phyloP scores from a whole-genome alignment of 179 eudicot genomes.

The Silene coronaria region DNA sequence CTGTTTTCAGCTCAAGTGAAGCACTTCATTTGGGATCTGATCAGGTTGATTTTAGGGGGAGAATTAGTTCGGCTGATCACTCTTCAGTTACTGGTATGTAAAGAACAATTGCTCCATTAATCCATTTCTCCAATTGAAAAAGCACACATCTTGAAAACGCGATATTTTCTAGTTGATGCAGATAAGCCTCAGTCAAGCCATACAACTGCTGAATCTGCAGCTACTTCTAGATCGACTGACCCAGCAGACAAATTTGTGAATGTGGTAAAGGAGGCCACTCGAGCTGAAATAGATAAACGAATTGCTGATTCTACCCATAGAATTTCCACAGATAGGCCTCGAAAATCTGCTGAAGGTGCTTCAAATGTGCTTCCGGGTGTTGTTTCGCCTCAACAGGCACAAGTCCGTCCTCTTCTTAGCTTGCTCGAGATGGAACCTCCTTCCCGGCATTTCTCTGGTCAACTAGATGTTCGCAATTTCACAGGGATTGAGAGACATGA shows the following conservation, averaged over 20 bases:
- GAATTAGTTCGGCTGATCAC: conserved; percentile 41
- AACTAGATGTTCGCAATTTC: conserved; percentile 36
- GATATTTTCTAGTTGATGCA: conserved; percentile 33
- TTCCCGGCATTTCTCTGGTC: conserved; percentile 44
- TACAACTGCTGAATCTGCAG: conserved; percentile 45
- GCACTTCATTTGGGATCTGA: conserved; percentile 41
- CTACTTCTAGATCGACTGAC: conserved; percentile 46
- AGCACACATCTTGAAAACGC: conserved; percentile 36
- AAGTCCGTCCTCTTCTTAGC: conserved; percentile 69
- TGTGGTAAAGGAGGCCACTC: conserved; percentile 44
- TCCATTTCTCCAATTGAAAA: conserved; percentile 22
- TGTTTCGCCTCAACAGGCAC: conserved; percentile 57
- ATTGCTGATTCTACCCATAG: conserved; percentile 36
- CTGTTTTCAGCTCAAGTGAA: conserved; percentile 48
- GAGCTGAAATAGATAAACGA: conserved; percentile 54
- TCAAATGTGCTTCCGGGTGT: conserved; percentile 45
- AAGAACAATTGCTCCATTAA: conserved; percentile 35
- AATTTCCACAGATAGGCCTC: conserved; percentile 52
- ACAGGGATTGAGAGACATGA: conserved; percentile 45
- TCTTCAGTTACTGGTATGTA: conserved; percentile 42
- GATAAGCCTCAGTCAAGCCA: conserved; percentile 55
- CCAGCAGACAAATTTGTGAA: conserved; percentile 48
- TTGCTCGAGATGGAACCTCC: conserved; percentile 48
- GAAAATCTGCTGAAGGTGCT: conserved; percentile 47
- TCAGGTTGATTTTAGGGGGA: conserved; percentile 51